Conservation (phyloP, 208 protist species). For the Acanthamoeba healyi region DNA sequence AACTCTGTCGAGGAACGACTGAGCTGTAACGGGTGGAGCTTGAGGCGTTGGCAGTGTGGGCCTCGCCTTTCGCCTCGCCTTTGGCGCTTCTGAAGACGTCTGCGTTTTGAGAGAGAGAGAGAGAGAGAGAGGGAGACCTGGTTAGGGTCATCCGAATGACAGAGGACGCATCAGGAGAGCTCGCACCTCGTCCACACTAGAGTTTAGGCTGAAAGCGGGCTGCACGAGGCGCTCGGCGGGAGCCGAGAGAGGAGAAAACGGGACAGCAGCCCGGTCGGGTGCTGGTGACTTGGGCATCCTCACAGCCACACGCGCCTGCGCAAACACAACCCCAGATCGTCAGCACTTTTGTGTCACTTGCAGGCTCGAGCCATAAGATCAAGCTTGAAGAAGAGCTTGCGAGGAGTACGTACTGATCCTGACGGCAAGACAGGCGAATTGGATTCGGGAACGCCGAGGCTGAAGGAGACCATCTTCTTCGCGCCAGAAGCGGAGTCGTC, state of each 20-base stretch:
- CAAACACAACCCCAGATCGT: too few relatives aligned
- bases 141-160: not conserved
- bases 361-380: too few relatives aligned
- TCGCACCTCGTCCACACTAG: not conserved
- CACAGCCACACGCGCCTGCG: not conserved
- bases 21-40: not conserved
- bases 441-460: not conserved
- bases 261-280: not conserved
- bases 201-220: not conserved
- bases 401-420: not conserved
- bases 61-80: conserved; percentile 4
- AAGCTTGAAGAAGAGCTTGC: not conserved
- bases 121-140: not conserved
- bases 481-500: not conserved
- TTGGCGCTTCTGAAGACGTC: not conserved
- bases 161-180: not conserved
- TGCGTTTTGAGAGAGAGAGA: not conserved
- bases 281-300: conserved; percentile 24
- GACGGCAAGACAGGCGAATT: not conserved
- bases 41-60: conserved; percentile 20
- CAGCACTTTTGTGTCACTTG: not conserved
- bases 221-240: not conserved
- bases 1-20: not conserved
- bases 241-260: conserved; percentile 8
- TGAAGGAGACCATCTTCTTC: conserved; percentile 27